A percentile compares a stretch with the other conserved stretches of the same genome.
Conservation (phyloP, 345 rosid genomes). For the Salix exigua region DNA sequence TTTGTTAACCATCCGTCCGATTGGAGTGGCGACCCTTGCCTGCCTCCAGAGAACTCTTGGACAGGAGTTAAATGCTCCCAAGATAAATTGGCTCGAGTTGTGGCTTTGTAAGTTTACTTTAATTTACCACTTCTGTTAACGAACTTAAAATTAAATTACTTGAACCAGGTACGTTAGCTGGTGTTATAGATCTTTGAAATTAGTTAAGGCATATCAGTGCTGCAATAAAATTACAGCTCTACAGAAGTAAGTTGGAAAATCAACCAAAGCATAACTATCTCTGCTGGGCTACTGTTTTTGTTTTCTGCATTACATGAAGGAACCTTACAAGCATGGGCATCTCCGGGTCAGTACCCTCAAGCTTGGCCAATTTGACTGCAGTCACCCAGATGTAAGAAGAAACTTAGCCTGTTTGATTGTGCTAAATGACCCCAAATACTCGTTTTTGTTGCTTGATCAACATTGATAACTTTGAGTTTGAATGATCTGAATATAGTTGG, state of each 20-base stretch:
- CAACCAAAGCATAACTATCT: not conserved
- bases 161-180: not conserved
- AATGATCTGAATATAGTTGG: conserved; percentile 47
- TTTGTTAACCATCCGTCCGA: conserved; percentile 62
- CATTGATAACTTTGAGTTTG: not conserved
- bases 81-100: conserved; percentile 46
- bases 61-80: conserved; percentile 75
- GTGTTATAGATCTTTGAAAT: not conserved
- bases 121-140: conserved; percentile 1
- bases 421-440: not conserved
- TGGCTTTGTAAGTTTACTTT: conserved; percentile 52
- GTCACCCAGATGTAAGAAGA: conserved; percentile 72
- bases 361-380: conserved; percentile 54
- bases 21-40: conserved; percentile 92
- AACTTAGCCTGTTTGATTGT: conserved; percentile 1
- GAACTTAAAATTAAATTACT: not conserved
- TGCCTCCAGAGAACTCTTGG: conserved; percentile 76
- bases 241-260: not conserved
- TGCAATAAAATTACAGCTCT: not conserved
- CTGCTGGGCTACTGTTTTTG: not conserved
- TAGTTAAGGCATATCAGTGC: not conserved
- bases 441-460: not conserved
- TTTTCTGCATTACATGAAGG: conserved; percentile 36
- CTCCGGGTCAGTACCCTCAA: conserved; percentile 48
- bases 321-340: conserved; percentile 59